These are phyloP conservation scores for Amaranthus tricolor DNA, from an alignment of 179 eudicot genomes.

Conservation along the genomic window DNA sequence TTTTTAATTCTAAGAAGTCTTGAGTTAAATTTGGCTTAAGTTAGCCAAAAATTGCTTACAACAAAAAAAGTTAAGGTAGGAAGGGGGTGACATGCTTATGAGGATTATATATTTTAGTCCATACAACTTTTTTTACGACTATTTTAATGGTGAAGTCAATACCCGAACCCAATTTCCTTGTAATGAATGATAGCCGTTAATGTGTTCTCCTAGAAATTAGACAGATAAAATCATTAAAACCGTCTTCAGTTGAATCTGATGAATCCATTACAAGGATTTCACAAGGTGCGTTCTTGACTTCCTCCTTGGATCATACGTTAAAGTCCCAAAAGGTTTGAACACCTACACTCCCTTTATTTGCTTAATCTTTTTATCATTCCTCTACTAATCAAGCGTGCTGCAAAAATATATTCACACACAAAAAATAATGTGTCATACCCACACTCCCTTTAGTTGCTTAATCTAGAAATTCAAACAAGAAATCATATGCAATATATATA, in stretches of 20 bases:
- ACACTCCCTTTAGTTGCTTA: too few species aligned
- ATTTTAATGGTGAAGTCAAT: constrained; percentile 45
- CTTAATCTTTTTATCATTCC: not conserved
- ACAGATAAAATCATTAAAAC: not conserved
- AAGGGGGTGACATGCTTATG: constrained; percentile 4
- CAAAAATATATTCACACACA: constrained; percentile 11
- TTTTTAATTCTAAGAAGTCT: constrained; percentile 1
- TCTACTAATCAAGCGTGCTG: constrained; percentile 17
- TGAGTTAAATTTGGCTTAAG: constrained; percentile 18
- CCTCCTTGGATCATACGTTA: constrained; percentile 27
- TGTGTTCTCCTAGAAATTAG: not conserved
- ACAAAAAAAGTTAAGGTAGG: constrained; percentile 14
- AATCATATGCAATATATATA: not conserved
- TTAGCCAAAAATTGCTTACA: constrained; percentile 20
- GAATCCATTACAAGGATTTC: constrained; percentile 26
- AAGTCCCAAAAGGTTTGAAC: constrained; percentile 17
- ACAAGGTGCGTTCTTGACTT: constrained; percentile 66
- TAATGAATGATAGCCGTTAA: not conserved
- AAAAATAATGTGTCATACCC: too few species aligned
- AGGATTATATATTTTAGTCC: constrained; percentile 10
- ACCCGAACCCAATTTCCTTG: constrained; percentile 53
- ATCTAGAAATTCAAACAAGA: not conserved
- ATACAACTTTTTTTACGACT: constrained; percentile 20
- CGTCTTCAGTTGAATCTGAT: too few species aligned
- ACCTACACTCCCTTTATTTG: constrained; percentile 18